phyloP scores from a whole-genome alignment of 2,329 filamentous ascomycete species.

The Ceratocystis smalleyi region DNA sequence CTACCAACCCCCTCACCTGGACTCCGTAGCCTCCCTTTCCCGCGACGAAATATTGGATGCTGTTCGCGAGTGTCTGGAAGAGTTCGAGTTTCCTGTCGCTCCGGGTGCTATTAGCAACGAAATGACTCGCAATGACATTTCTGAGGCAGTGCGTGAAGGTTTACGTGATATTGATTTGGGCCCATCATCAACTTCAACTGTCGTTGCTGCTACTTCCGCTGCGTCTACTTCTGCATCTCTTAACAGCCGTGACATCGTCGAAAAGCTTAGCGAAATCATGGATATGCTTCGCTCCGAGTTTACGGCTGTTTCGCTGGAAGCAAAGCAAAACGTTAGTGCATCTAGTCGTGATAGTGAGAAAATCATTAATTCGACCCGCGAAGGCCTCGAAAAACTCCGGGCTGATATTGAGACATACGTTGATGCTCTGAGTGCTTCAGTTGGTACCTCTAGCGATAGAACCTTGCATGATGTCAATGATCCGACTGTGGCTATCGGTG shows the following conservation, averaged over 20 bases:
- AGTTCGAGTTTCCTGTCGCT: slow-evolving; percentile 59
- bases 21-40: slow-evolving; percentile 53
- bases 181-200: slow-evolving; percentile 25
- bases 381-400: slow-evolving; percentile 69
- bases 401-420: slow-evolving; percentile 69
- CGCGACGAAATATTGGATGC: slow-evolving; percentile 71
- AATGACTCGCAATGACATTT: slow-evolving; percentile 45
- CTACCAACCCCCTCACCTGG: slow-evolving; percentile 52
- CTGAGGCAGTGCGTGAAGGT: slow-evolving; percentile 47
- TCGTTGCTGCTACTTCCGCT: neutral
- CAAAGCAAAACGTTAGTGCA: slow-evolving; percentile 64
- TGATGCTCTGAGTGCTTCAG: slow-evolving; percentile 44
- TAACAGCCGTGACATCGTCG: slow-evolving; percentile 35
- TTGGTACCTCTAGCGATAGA: slow-evolving; percentile 24
- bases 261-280: slow-evolving; percentile 50
- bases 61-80: slow-evolving; percentile 73
- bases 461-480: slow-evolving; percentile 50
- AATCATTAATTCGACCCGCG: slow-evolving; percentile 72
- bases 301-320: slow-evolving; percentile 42
- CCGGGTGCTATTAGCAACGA: slow-evolving; percentile 33
- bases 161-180: slow-evolving; percentile 37
- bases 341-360: slow-evolving; percentile 75
- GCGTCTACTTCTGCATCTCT: slow-evolving; percentile 18
- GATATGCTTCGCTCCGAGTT: slow-evolving; percentile 45
- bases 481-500: slow-evolving; percentile 53